Conservation (phyloP, 306 rosid genomes). For the Ochetophila trinervis region DNA sequence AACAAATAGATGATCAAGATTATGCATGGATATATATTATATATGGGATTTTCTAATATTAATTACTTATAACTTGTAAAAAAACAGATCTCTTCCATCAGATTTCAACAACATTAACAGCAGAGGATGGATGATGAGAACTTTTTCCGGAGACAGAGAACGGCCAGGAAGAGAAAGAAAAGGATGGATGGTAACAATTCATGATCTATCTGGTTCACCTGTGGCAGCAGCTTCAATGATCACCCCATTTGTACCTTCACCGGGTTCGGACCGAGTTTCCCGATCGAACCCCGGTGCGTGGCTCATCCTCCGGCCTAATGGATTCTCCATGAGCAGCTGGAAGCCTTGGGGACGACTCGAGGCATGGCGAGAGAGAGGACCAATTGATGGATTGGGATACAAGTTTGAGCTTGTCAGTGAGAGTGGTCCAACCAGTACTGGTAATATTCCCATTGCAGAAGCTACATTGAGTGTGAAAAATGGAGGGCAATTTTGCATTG, state of each 20-base stretch:
- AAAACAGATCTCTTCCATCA: slow-evolving; percentile 53
- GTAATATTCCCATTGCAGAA: slow-evolving; percentile 62
- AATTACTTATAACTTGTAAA: background rate
- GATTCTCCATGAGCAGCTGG: slow-evolving; percentile 69
- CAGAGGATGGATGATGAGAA: slow-evolving; percentile 61
- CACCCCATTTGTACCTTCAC: slow-evolving; percentile 94
- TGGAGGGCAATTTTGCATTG: slow-evolving; percentile 85
- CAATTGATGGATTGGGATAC: slow-evolving; percentile 73
- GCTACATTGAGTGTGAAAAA: slow-evolving; percentile 61
- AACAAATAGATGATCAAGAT: background rate
- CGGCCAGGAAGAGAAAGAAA: slow-evolving; percentile 72
- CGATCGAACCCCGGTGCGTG: slow-evolving; percentile 89
- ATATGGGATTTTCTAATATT: background rate
- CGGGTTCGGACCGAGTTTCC: slow-evolving; percentile 70
- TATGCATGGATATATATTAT: background rate
- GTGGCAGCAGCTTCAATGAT: slow-evolving; percentile 90
- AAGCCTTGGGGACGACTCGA: slow-evolving; percentile 94
- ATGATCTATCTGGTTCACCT: slow-evolving; percentile 87
- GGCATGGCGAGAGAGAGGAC: slow-evolving; percentile 91
- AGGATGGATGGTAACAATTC: slow-evolving; percentile 89
- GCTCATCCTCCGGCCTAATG: slow-evolving; percentile 90
- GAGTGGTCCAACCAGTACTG: slow-evolving; percentile 43
- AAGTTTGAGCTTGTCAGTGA: slow-evolving; percentile 73
- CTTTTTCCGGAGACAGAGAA: slow-evolving; percentile 48
- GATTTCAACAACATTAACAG: slow-evolving; percentile 42